Evolutionary conservation across 192 early-diverging fungal species (phyloP), one percentile per base, ranked within the genome.

Genomic region (Geranomyces variabilis): DNA sequence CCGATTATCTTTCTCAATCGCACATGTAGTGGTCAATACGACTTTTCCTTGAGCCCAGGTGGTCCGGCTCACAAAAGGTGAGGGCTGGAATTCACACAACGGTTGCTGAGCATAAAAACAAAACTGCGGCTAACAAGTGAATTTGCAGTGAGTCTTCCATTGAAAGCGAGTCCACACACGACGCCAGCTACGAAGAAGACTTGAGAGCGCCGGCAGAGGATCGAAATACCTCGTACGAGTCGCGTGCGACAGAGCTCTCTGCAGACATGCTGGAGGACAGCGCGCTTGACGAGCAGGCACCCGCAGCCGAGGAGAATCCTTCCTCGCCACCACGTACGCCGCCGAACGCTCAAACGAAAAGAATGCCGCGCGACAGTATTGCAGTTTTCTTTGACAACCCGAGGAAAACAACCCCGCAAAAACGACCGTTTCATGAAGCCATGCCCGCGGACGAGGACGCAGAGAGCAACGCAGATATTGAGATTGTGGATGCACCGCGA

Each of bases 181-280:
- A 71, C 61, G 44, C 46, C 8, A 71, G 70, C 48, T 71, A 63
- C 30, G 70, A 71, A 36, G 48, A 55, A 19, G 60, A 71, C 33
- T 26, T 71, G 49, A 64, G 44, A 64, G n/a, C 46, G n/a, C 46
- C 70, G 41, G 60, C 58, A 61, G 66, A 15, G 22, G 26, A 24
- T 13, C 41, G 41, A 29, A 45, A 64, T 60, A 1, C 28, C 17
- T 41, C 36, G 36, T 41, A 7, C 36, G 36, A 41, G 36, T 41
- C 36, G 5, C 36, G 36, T 3, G 3, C 36, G 5, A 7, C 36
- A 41, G 36, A 41, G 36, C 36, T 41, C 10, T 41, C 36, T 41
- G 36, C 36, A 41, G 36, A 41, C 36, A 41, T 41, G 36, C 36
- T 41, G 10, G 36, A 41, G 36, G 36, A 41, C 36, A 41, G 36